Percentiles rank a stretch among this genome's conserved stretches.
Evolutionary conservation across 2,329 filamentous ascomycete species (phyloP).

Genomic region (Aspergillus brasiliensis): DNA sequence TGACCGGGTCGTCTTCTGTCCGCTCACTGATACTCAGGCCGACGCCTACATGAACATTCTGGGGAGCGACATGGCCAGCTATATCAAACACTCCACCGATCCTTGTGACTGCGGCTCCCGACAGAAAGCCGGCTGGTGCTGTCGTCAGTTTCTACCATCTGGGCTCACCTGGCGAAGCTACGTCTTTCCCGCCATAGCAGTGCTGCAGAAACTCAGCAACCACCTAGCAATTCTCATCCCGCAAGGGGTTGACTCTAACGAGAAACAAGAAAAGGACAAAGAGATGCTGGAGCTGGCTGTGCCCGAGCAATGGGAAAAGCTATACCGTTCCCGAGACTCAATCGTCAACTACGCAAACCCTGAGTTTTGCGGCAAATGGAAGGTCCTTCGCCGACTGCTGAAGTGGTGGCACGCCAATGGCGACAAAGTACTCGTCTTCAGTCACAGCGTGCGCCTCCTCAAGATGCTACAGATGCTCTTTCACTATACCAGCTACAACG

Average conservation of each 20-base stretch:
- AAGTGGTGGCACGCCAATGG: slow-evolving; percentile 87
- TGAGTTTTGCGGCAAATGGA: slow-evolving; percentile 97
- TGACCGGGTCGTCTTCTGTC: slow-evolving; percentile 93
- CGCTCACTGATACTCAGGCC: slow-evolving; percentile 77
- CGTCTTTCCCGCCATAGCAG: slow-evolving; percentile 82
- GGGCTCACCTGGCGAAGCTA: slow-evolving; percentile 71
- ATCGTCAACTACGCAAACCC: slow-evolving; percentile 81
- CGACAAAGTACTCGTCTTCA: slow-evolving; percentile 95
- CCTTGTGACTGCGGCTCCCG: slow-evolving; percentile 69
- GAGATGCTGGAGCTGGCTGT: slow-evolving; percentile 72
- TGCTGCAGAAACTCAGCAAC: slow-evolving; percentile 84
- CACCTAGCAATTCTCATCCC: slow-evolving; percentile 90
- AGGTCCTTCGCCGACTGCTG: slow-evolving; percentile 80
- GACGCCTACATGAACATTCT: slow-evolving; percentile 82
- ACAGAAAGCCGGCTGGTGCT: slow-evolving; percentile 81
- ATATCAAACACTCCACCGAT: slow-evolving; percentile 69
- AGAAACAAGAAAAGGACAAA: slow-evolving; percentile 78
- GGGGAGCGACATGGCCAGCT: slow-evolving; percentile 68
- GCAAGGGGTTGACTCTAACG: slow-evolving; percentile 60
- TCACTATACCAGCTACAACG: slow-evolving; percentile 82
- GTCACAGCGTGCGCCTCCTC: slow-evolving; percentile 82
- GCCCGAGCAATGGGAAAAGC: slow-evolving; percentile 71
- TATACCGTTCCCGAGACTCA: slow-evolving; percentile 75
- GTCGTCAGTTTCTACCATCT: slow-evolving; percentile 60
- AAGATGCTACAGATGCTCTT: slow-evolving; percentile 85